Base-by-base conservation (phyloP, 2,329 filamentous ascomycete genomes). In the Drechslerella coelobrocha region DNA sequence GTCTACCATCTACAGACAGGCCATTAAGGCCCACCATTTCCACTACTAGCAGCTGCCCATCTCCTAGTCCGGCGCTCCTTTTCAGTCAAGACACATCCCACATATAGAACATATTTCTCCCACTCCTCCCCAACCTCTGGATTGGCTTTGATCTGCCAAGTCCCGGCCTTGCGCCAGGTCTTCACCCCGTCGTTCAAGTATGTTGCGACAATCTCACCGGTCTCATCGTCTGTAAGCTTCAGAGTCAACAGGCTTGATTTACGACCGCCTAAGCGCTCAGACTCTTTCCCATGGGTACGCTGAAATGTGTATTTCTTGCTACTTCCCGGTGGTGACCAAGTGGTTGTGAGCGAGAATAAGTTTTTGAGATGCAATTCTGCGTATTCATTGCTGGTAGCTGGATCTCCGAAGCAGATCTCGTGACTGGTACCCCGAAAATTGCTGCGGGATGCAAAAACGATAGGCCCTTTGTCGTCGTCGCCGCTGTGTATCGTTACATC, bases 131-230 rank as follows among this genome's bases (percentile, higher is more conserved):
- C 63, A 10, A 68, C 12, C 3, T 55, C 55, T 3, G 63, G 63
- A 29, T 68, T 68, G 7, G 26, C 31, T 45, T 68, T 68, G 27
- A 68, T 68, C 17, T 68, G 63, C 21, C 55, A 68, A 7, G 63
- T 68, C 2, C 55, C 63, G 1, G 63, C 63, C 43, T 56, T 68
- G 10, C 63, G 50, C 63, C 63, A 68, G 1, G 63, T 68, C 10
- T 61, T 55, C 14, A 41, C 43, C 10, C 63, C 63, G 29, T 68
- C 55, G 24, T 68, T 68, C 1, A 68, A 17, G 26, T 68, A 68
- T 5, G 55, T 68, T 2, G 63, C 63, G 47, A 68, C 50, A 12
- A 68, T 56, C 43, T 68, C 63, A 19, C 63, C 55, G 1, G 55
- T 68, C 24, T 60, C 63, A 10, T 43, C 43, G 19, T 68, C 63